Conservation (phyloP, 306 rosid genomes). For the Alnus rubra region DNA sequence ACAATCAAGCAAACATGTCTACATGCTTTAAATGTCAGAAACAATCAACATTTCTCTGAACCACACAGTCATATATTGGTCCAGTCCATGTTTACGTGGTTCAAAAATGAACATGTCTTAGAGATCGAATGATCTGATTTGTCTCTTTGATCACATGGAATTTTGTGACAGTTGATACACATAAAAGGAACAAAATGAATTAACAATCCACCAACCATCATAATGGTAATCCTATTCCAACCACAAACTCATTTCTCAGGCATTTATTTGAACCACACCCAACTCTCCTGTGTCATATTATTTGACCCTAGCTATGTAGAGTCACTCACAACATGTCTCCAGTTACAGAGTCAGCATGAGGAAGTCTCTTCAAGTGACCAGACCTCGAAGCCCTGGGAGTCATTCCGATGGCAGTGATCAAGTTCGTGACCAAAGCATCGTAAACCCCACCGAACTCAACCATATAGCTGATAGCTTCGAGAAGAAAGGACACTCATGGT, state of each 20-base stretch:
- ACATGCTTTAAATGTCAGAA: background rate
- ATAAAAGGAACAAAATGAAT: slow-evolving; percentile 27
- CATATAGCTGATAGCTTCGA: slow-evolving; percentile 50
- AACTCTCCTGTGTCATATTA: slow-evolving; percentile 22
- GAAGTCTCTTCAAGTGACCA: slow-evolving; percentile 42
- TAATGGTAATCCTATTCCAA: slow-evolving; percentile 25
- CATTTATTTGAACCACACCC: slow-evolving; percentile 50
- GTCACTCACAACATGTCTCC: slow-evolving; percentile 29
- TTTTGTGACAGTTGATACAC: slow-evolving; percentile 24
- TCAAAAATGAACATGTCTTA: background rate
- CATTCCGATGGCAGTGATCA: slow-evolving; percentile 42
- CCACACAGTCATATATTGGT: slow-evolving; percentile 28
- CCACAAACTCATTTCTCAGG: slow-evolving; percentile 75
- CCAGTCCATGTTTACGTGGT: slow-evolving; percentile 21
- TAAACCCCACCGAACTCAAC: slow-evolving; percentile 58
- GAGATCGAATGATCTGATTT: too few species aligned
- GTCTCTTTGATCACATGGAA: slow-evolving; percentile 16
- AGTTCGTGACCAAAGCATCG: slow-evolving; percentile 54
- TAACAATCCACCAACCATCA: slow-evolving; percentile 46
- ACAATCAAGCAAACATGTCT: background rate
- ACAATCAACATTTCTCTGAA: background rate
- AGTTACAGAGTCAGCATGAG: slow-evolving; percentile 45
- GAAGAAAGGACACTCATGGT: slow-evolving; percentile 63
- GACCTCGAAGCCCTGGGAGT: slow-evolving; percentile 34
- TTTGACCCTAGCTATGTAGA: slow-evolving; percentile 13